Conservation (phyloP, 2,329 filamentous ascomycete species). For the Fusarium brachygibbosum region DNA sequence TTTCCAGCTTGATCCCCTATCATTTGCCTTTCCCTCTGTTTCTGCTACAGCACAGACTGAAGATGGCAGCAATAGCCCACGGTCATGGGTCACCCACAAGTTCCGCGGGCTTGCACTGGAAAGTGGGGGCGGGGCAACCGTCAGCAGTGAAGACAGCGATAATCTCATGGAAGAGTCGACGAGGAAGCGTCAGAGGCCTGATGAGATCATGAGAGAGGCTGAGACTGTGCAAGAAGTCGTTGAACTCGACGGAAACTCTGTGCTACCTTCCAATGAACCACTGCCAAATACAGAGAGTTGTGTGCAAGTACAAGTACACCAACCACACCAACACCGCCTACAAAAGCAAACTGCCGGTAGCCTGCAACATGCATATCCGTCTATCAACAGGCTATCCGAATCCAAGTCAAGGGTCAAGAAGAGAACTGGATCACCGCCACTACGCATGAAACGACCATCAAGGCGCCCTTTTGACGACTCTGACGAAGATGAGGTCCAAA, state of each 20-base stretch:
- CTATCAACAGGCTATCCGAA: constrained; percentile 57
- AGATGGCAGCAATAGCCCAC: constrained; percentile 67
- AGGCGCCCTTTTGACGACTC: constrained; percentile 41
- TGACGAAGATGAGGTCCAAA: constrained; percentile 53
- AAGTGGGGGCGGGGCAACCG: constrained; percentile 61
- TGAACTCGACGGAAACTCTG: constrained; percentile 24
- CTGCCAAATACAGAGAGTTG: constrained; percentile 2
- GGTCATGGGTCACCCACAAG: constrained; percentile 64
- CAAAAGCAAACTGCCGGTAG: constrained; percentile 32
- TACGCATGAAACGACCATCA: constrained; percentile 48
- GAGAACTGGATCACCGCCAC: constrained; percentile 57
- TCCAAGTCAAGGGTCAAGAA: constrained; percentile 56
- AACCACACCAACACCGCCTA: constrained; percentile 12
- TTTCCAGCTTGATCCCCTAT: constrained; percentile 61
- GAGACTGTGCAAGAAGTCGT: constrained; percentile 37
- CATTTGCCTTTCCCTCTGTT: constrained; percentile 46
- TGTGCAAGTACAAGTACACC: constrained; percentile 14
- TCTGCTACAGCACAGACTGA: constrained; percentile 52
- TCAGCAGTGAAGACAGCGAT: constrained; percentile 48
- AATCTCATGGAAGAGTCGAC: constrained; percentile 48
- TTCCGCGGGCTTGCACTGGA: constrained; percentile 65
- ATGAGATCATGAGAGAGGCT: constrained; percentile 51
- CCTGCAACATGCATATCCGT: constrained; percentile 55
- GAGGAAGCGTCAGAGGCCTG: constrained; percentile 57
- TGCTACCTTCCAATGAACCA: constrained; percentile 12